Conservation (phyloP, 345 rosid genomes). For the Hevea brasiliensis region DNA sequence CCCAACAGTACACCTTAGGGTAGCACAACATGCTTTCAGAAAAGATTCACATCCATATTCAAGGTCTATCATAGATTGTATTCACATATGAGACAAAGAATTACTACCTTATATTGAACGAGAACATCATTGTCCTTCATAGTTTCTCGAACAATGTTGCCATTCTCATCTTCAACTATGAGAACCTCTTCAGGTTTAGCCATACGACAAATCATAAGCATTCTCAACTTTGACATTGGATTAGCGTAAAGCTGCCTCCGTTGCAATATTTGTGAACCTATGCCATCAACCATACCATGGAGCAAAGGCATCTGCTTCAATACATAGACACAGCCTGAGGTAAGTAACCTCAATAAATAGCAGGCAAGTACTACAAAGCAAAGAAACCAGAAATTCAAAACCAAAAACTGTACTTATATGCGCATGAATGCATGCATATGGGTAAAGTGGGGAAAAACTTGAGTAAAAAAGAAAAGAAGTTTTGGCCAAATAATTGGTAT, state of each 20-base stretch:
- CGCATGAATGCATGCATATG: background rate
- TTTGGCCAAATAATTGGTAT: too few species aligned
- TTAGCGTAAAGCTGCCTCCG: too few species aligned
- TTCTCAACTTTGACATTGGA: conserved; percentile 73
- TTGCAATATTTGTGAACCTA: too few species aligned
- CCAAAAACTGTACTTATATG: background rate
- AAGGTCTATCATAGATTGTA: background rate
- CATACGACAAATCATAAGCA: conserved; percentile 97
- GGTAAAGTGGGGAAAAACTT: background rate
- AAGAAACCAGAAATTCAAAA: background rate
- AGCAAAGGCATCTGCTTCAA: conserved; percentile 62
- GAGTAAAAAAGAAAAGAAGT: too few species aligned
- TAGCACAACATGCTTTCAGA: background rate
- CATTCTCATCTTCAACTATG: conserved; percentile 99
- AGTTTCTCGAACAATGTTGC: conserved; percentile 97
- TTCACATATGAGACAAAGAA: background rate
- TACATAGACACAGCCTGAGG: conserved; percentile 15
- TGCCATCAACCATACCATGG: too few species aligned
- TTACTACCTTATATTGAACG: conserved; percentile 88
- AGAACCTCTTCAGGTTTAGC: conserved; percentile 99
- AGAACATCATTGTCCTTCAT: conserved; percentile 99
- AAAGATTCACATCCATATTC: background rate
- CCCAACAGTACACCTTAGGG: background rate
- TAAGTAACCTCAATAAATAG: conserved; percentile 17
- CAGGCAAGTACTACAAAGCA: background rate